Base-by-base conservation (phyloP, 2,329 filamentous ascomycete species). In the Aureobasidium subglaciale region DNA sequence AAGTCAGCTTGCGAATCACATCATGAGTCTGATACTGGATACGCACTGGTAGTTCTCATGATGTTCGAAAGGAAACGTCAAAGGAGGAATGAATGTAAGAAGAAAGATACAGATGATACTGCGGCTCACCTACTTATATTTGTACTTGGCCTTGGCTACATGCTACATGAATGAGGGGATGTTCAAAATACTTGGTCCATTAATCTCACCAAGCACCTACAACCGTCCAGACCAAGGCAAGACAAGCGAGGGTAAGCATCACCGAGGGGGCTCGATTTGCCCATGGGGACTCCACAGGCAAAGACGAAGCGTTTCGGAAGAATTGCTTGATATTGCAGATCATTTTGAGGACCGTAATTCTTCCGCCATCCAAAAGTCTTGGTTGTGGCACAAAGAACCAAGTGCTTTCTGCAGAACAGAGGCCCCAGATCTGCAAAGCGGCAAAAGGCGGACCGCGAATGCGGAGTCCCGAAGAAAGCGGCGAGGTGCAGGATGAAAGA, bases 301-400 rank as follows among this genome's bases (percentile, higher is more conserved):
- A n/a, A 38, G 32, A n/a, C 46, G 34, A 38, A 37, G 34, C 32
- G 46, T 50, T 50, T 50, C 46, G 46, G 46, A 50, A 50, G 46
- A 50, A 50, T 50, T 50, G 46, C 34, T 50, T 50, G 46, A 29
- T 50, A 29, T 50, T 38, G 46, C 46, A 50, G 46, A 50, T 50
- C 46, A 20, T 48, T n/a, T 15, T 27, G 32, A 7, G 29, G 42
- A 16, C n/a, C 13, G 24, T n/a, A 20, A 50, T 50, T 50, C 24
- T 50, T 38, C 46, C 32, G 32, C 46, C 46, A 29, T 38, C 16
- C 46, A 38, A 20, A 38, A 5, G 24, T 5, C 38, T 20, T 29
- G 15, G 32, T 38, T 27, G 46, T 50, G 46, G 38, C 46, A 29
- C 20, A 22, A 50, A 25, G 7, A 20, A 32, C 10, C 30, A 10